phyloP scores from a whole-genome alignment of 2,329 filamentous ascomycete species.

The Dactylellina sp. region DNA sequence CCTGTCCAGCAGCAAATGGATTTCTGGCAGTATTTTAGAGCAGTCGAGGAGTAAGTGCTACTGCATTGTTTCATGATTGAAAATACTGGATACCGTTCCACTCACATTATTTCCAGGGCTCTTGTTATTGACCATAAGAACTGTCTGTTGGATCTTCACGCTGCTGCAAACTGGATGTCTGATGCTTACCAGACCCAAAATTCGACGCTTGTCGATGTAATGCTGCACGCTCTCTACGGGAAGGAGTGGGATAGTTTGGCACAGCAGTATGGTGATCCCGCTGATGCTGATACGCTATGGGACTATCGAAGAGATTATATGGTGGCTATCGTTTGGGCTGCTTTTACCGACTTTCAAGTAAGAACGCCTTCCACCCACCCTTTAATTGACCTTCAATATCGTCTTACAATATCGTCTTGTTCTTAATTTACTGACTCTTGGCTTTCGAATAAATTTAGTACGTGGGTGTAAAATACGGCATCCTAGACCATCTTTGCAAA shows the following conservation, averaged over 20 bases:
- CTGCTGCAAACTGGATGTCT: constrained; percentile 47
- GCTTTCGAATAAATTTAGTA: constrained; percentile 62
- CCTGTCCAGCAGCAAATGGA: constrained; percentile 62
- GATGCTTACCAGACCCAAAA: constrained; percentile 58
- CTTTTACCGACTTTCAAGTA: constrained; percentile 62
- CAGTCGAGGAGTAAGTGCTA: constrained; percentile 61
- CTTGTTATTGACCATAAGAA: constrained; percentile 30
- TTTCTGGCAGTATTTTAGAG: constrained; percentile 64
- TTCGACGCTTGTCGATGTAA: constrained; percentile 62
- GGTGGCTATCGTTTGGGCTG: constrained; percentile 53
- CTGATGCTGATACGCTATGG: constrained; percentile 14
- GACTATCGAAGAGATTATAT: constrained; percentile 26
- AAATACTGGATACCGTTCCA: background rate
- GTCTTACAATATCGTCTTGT: too few relatives aligned
- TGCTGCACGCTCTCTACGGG: constrained; percentile 59
- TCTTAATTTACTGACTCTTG: too few relatives aligned
- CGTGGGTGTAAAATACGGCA: constrained; percentile 63
- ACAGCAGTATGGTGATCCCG: constrained; percentile 1
- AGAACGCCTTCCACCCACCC: constrained; percentile 4
- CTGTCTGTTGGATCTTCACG: constrained; percentile 56
- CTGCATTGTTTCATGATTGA: too few relatives aligned
- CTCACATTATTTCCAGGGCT: background rate
- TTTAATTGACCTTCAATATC: constrained; percentile 56
- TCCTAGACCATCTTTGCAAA: constrained; percentile 63
- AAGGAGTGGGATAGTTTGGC: constrained; percentile 17